These are phyloP conservation scores for Rubia peregrina DNA, from an alignment of 305 asterid species.

Conservation along the genomic window DNA sequence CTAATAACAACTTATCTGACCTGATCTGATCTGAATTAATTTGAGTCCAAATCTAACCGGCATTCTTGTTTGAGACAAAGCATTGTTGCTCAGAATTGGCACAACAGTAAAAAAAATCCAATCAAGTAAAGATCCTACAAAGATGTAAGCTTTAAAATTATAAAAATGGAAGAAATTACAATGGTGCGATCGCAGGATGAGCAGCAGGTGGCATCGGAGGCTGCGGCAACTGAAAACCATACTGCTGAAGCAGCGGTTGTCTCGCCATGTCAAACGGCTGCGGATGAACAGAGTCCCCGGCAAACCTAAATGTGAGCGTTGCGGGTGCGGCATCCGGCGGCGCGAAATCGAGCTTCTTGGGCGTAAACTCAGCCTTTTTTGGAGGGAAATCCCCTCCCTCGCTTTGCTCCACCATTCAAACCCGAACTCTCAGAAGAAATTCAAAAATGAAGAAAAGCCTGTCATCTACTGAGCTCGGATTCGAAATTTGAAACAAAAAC, in stretches of 20 bases:
- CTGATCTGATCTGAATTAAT: not conserved
- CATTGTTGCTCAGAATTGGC: too few species aligned
- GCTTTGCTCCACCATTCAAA: constrained; percentile 68
- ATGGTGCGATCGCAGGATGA: constrained; percentile 45
- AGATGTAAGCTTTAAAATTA: constrained; percentile 3
- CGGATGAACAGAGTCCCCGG: constrained; percentile 31
- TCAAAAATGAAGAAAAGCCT: constrained; percentile 13
- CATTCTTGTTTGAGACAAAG: not conserved
- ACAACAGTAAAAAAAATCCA: too few species aligned
- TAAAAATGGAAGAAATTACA: constrained; percentile 36
- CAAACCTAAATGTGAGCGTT: constrained; percentile 19
- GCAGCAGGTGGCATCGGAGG: constrained; percentile 31
- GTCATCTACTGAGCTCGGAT: constrained; percentile 26
- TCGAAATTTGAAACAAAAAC: constrained; percentile 21
- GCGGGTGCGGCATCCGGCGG: constrained; percentile 27
- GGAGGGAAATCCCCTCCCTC: constrained; percentile 63
- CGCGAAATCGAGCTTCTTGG: constrained; percentile 63
- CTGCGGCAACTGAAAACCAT: constrained; percentile 27
- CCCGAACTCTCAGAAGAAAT: not conserved
- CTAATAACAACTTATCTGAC: not conserved
- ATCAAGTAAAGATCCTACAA: not conserved
- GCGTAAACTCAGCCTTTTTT: constrained; percentile 46
- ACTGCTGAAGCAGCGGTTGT: constrained; percentile 24
- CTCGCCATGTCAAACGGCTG: constrained; percentile 10
- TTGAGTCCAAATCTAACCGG: not conserved